Conservation (phyloP, 352 stramenopile genomes). For the Pythium biforme region DNA sequence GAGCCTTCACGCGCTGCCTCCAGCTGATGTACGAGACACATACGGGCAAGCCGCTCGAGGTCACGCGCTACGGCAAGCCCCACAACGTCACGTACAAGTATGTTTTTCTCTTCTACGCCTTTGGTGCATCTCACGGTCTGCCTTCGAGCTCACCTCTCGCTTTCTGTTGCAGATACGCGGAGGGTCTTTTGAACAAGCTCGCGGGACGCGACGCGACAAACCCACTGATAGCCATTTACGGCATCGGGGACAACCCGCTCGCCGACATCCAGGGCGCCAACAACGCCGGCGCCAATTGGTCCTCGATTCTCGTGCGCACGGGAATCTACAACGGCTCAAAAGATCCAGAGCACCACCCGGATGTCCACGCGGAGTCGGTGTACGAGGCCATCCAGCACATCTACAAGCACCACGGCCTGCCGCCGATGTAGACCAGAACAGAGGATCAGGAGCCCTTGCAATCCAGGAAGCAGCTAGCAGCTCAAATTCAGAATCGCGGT, state of each 20-base stretch:
- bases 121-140: background rate
- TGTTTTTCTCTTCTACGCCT: constrained; percentile 20
- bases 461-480: no score
- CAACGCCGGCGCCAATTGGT: constrained; percentile 77
- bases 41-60: constrained; percentile 57
- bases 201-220: constrained; percentile 35
- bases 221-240: constrained; percentile 71
- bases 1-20: constrained; percentile 76
- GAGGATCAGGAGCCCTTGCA: no score
- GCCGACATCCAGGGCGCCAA: constrained; percentile 89
- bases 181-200: constrained; percentile 65
- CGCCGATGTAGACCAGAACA: constrained; percentile 9
- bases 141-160: background rate
- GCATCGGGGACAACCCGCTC: constrained; percentile 87
- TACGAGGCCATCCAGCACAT: constrained; percentile 79
- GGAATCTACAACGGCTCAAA: constrained; percentile 77
- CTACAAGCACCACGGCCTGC: constrained; percentile 57
- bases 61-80: constrained; percentile 85
- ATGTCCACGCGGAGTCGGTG: constrained; percentile 62
- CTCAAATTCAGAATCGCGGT: no score
- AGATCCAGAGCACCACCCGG: constrained; percentile 58
- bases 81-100: constrained; percentile 84
- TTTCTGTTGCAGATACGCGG: constrained; percentile 44
- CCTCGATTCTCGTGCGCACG: constrained; percentile 83
- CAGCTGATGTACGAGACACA: constrained; percentile 71